Percentiles rank a stretch among this genome's conserved stretches.
phyloP scores from a whole-genome alignment of 371 early-diverging fungal genomes.

The Neoconidiobolus thromboides region DNA sequence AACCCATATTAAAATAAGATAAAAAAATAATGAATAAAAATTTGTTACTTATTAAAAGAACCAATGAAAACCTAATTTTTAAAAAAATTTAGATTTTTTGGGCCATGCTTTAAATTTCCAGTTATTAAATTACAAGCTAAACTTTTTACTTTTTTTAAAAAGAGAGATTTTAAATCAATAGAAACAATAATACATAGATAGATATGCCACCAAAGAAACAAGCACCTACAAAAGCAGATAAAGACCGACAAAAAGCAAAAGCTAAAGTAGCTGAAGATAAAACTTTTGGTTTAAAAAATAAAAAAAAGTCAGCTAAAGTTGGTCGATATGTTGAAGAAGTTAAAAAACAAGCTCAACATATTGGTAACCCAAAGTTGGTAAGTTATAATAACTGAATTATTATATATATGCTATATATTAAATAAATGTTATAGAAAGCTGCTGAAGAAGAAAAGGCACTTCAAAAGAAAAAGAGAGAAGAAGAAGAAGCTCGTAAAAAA shows the following conservation, averaged over 20 bases:
- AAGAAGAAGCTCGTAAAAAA: slow-evolving; percentile 50
- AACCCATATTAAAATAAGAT: too few species aligned
- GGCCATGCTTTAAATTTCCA: too few species aligned
- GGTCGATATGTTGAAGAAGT: slow-evolving; percentile 79
- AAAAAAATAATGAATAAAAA: too few species aligned
- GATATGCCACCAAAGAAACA: slow-evolving; percentile 63
- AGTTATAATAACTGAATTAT: background rate
- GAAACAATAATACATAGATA: too few species aligned
- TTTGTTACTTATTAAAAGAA: too few species aligned
- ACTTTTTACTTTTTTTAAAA: too few species aligned
- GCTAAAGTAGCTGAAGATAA: slow-evolving; percentile 85
- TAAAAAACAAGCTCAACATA: slow-evolving; percentile 47
- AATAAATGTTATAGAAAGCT: slow-evolving; percentile 19
- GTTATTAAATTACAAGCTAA: too few species aligned
- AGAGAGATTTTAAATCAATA: too few species aligned
- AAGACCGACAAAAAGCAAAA: slow-evolving; percentile 46
- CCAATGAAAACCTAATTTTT: too few species aligned
- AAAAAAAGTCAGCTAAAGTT: slow-evolving; percentile 78
- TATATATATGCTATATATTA: background rate
- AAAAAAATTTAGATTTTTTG: too few species aligned
- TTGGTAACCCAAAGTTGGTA: slow-evolving; percentile 40
- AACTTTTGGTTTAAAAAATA: slow-evolving; percentile 97
- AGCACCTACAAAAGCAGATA: slow-evolving; percentile 17
- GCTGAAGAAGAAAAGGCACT: slow-evolving; percentile 23
- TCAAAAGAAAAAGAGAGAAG: slow-evolving; percentile 28